A percentile compares a stretch with the other conserved stretches of the same genome.
phyloP scores from a whole-genome alignment of 352 stramenopile genomes.

The Globisporangium solare region DNA sequence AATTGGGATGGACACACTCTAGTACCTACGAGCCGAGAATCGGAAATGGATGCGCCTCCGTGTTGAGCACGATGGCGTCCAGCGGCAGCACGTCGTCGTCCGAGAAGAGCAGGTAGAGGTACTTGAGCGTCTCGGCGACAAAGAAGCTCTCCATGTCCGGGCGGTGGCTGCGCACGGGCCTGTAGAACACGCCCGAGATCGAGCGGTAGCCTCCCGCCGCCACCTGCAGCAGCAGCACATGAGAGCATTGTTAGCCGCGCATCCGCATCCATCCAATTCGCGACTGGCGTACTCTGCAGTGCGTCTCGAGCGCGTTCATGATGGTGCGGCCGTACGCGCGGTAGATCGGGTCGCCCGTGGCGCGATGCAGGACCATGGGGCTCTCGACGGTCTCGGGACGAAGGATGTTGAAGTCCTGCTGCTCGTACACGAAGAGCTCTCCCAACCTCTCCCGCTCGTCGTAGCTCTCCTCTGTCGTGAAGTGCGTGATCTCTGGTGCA shows the following conservation, averaged over 20 bases:
- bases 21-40: constrained; percentile 8
- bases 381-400: constrained; percentile 88
- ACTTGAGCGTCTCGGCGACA: constrained; percentile 91
- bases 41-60: constrained; percentile 76
- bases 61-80: constrained; percentile 84
- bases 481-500: constrained; percentile 67
- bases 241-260: background rate
- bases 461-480: constrained; percentile 26
- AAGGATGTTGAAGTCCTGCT: constrained; percentile 63
- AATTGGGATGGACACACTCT: too few species aligned
- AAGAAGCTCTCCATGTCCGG: constrained; percentile 87
- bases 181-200: constrained; percentile 47
- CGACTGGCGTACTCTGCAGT: constrained; percentile 25
- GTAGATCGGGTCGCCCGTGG: constrained; percentile 82
- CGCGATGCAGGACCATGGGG: constrained; percentile 84
- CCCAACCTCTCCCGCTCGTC: background rate
- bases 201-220: constrained; percentile 59
- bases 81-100: constrained; percentile 63
- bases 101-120: constrained; percentile 87
- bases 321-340: constrained; percentile 73
- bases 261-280: too few species aligned
- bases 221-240: constrained; percentile 20
- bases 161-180: constrained; percentile 19
- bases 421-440: constrained; percentile 17
- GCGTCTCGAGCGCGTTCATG: constrained; percentile 68